phyloP scores from a whole-genome alignment of 352 stramenopile species.

The Globisporangium canariense region DNA sequence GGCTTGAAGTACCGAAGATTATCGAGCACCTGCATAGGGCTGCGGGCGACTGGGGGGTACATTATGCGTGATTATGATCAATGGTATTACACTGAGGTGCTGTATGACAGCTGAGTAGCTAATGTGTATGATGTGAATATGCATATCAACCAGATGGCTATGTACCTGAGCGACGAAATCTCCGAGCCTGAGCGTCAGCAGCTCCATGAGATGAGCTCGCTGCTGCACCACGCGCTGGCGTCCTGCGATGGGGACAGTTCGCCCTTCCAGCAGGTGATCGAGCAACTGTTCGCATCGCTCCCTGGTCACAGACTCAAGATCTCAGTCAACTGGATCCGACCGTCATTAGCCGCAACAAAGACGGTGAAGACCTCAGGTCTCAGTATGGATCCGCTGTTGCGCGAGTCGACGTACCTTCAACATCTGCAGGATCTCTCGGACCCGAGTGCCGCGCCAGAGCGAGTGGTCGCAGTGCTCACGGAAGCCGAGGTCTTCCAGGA shows the following conservation, averaged over 20 bases:
- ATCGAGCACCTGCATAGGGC: conserved; percentile 4
- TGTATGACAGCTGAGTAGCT: not conserved
- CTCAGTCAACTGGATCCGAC: conserved; percentile 41
- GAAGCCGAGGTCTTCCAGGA: conserved; percentile 71
- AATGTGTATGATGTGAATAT: not conserved
- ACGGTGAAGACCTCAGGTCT: not conserved
- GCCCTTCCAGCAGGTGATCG: conserved; percentile 56
- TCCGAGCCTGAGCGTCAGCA: not conserved
- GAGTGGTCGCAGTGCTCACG: conserved; percentile 26
- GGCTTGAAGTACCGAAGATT: conserved; percentile 3
- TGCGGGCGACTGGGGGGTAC: conserved; percentile 13
- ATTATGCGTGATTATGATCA: not conserved
- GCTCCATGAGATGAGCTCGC: conserved; percentile 28
- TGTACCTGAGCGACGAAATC: conserved; percentile 1
- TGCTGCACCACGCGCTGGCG: conserved; percentile 40
- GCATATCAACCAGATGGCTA: not conserved
- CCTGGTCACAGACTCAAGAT: conserved; percentile 32
- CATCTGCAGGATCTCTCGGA: conserved; percentile 25
- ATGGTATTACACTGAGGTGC: not conserved
- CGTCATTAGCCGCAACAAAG: not conserved
- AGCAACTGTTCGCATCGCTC: conserved; percentile 46
- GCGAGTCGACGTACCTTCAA: conserved; percentile 29
- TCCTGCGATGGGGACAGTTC: conserved; percentile 28
- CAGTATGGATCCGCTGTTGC: not conserved
- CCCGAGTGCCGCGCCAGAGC: conserved; percentile 2